Evolutionary conservation across 2,329 filamentous ascomycete species (phyloP).

Genomic region (Capronia americana): DNA sequence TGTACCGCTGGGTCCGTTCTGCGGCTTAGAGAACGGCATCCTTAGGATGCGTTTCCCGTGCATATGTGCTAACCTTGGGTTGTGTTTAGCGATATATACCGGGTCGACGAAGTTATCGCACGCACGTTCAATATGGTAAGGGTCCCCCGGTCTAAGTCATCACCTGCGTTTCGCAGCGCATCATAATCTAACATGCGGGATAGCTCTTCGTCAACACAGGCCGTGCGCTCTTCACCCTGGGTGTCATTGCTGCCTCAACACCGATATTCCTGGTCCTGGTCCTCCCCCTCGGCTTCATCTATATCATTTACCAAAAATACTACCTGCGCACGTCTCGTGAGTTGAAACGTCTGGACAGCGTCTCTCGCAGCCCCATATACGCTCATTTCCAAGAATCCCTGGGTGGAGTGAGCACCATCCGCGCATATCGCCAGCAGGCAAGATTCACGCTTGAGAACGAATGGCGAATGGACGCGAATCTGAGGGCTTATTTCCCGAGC

Average conservation of each 20-base stretch:
- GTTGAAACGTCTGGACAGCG: constrained; percentile 92
- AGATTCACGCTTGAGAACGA: constrained; percentile 93
- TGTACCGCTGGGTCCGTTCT: not conserved
- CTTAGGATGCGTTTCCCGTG: not conserved
- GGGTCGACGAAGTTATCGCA: constrained; percentile 89
- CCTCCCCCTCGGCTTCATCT: constrained; percentile 78
- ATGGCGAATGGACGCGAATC: constrained; percentile 94
- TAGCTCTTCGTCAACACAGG: constrained; percentile 75
- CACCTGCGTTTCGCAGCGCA: not conserved
- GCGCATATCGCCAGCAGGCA: constrained; percentile 87
- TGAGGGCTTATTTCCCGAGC: constrained; percentile 93
- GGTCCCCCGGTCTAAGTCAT: not conserved
- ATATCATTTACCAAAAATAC: constrained; percentile 94
- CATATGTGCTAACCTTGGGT: constrained; percentile 1
- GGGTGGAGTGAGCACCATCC: constrained; percentile 91
- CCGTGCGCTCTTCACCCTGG: constrained; percentile 80
- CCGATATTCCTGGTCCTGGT: constrained; percentile 83
- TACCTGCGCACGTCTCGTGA: constrained; percentile 96
- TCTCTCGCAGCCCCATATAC: constrained; percentile 94
- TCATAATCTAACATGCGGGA: constrained; percentile 15
- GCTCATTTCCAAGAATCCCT: constrained; percentile 98
- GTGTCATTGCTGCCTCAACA: constrained; percentile 80
- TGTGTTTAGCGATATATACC: constrained; percentile 58
- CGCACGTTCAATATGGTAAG: constrained; percentile 94
- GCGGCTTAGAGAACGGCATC: not conserved